Conservation (phyloP, 129 eudicot species). For the Pseudognaphalium luteoalbum region DNA sequence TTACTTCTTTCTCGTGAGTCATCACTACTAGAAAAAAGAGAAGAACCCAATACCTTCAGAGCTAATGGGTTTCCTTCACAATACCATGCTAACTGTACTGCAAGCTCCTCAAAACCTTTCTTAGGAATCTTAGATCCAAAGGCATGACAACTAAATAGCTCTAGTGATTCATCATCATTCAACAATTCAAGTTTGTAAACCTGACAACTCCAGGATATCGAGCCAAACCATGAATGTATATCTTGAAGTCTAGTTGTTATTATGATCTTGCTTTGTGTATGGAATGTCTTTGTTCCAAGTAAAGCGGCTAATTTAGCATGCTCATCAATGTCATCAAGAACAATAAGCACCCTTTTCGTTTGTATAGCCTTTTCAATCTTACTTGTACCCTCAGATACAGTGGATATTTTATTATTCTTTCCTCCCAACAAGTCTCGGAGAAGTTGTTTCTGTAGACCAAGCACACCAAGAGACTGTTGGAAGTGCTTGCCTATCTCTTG, state of each 20-base stretch:
- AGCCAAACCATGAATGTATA: neutral
- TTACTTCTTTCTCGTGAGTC: neutral
- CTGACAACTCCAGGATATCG: neutral
- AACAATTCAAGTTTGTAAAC: neutral
- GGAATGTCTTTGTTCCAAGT: neutral
- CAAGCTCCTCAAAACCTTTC: neutral
- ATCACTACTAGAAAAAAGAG: neutral
- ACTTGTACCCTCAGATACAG: neutral
- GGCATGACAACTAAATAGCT: neutral
- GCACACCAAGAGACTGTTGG: neutral
- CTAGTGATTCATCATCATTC: neutral
- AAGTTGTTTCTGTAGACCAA: neutral
- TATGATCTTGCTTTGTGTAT: neutral
- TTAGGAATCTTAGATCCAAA: neutral
- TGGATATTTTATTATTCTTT: neutral
- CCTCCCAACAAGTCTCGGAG: neutral
- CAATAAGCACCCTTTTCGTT: neutral
- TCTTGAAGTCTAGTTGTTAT: neutral
- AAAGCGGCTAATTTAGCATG: neutral
- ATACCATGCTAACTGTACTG: neutral
- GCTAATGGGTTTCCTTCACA: constrained; percentile 1
- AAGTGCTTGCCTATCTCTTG: neutral
- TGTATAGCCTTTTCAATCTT: neutral
- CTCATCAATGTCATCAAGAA: neutral
- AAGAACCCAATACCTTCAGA: neutral